Percentiles rank a stretch among this genome's conserved stretches.
These are phyloP conservation scores for Penicillium sp. DNA, from an alignment of 2,329 filamentous ascomycete species.

Conservation along the genomic window DNA sequence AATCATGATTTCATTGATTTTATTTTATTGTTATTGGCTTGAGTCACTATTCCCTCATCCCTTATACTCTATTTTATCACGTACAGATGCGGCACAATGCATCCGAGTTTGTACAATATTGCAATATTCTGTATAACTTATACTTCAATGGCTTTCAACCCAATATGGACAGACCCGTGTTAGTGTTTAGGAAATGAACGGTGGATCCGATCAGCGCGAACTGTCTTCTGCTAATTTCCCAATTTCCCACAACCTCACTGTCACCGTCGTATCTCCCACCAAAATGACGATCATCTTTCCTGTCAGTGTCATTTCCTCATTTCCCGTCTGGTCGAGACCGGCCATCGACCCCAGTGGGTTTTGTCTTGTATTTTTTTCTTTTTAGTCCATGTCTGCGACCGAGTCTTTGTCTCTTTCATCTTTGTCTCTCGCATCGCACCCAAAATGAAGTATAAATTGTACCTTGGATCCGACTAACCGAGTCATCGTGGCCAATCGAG, in stretches of 20 bases:
- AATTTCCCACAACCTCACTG: slow-evolving; percentile 1
- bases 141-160: too few relatives aligned
- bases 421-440: slow-evolving; percentile 1
- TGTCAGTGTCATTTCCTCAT: slow-evolving; percentile 11
- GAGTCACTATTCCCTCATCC: background rate
- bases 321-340: slow-evolving; percentile 18
- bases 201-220: slow-evolving; percentile 10
- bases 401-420: slow-evolving; percentile 1
- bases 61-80: too few relatives aligned
- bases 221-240: slow-evolving; percentile 2
- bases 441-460: background rate
- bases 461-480: background rate
- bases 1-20: too few relatives aligned
- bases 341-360: slow-evolving; percentile 5
- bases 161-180: too few relatives aligned
- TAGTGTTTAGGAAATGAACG: too few relatives aligned
- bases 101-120: too few relatives aligned
- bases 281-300: background rate
- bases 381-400: background rate
- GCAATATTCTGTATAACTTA: too few relatives aligned
- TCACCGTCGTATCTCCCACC: slow-evolving; percentile 14
- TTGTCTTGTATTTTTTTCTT: background rate
- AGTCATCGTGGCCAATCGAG: background rate
- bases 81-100: too few relatives aligned
- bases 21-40: background rate